Base-by-base conservation (phyloP, 306 rosid species). In the Acmispon strigosus region DNA sequence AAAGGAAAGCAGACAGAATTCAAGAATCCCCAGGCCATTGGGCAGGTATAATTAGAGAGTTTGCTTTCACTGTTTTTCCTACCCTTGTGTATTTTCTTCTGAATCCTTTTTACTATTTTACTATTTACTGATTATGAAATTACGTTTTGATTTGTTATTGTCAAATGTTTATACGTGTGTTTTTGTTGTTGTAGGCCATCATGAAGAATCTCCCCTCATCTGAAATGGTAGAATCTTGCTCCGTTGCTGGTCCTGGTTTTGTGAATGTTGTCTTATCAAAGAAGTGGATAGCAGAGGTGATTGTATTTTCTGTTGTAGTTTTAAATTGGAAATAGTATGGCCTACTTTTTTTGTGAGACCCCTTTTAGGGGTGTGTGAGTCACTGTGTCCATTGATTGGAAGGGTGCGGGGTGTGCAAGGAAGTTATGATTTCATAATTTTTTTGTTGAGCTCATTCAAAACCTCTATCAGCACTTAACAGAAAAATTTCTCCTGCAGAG, bases 201-300 rank as follows among this genome's bases (percentile, higher is more conserved):
- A 75, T 83, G 90, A 75, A 58, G 48, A 91, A 91, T 83, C 87
- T 95, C 75, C 96, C 97, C 42, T 70, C 82, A 34, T 91, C 95
- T 15, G 95, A 89, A 69, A 77, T 94, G 80, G 36, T 85, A 60
- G 85, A 85, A 22, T 79, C 86, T 0, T 82, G 86, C 72, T 76
- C 85, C 55, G 81, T 85, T 15, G 89, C 83, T 70, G 86, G 86
- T 49, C 86, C 85, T 7, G 89, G 89, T 43, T 85, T 85, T 68
- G 89, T 85, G 62, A 85, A 85, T 70, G 69, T 82, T 39, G 71
- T 76, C 43, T 57, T 94, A 75, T 86, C 97, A 15, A 91, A 76
- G 72, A 71, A 68, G 51, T 94, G 97, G 97, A 79, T 91, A 67
- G 91, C 97, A 34, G 83, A 94, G 95, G 97, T 89, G 66, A 44